Evolutionary conservation across 2,329 filamentous ascomycete species (phyloP), one percentile per base, ranked within the genome.

Genomic region (Paraconiothyrium brasiliense): DNA sequence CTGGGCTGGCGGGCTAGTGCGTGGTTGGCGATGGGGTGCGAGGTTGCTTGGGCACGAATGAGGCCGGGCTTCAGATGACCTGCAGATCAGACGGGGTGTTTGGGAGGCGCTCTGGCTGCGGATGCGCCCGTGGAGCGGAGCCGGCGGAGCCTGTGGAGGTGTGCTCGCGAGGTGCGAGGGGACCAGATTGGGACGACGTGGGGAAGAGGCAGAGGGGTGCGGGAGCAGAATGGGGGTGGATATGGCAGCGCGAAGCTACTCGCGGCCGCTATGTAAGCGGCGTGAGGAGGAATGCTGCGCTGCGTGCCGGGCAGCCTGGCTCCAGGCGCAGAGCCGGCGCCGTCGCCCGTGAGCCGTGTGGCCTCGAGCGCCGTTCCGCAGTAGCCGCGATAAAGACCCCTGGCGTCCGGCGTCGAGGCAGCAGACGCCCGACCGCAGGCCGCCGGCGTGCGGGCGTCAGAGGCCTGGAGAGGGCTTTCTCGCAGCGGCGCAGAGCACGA

Each of bases 321-420:
- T 48, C 11, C 24, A 30, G 20, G 2, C 6, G 27, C 35, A 37
- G 3, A 11, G 49, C 10, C 49, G 49, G 49, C 49, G 49, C 49
- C 49, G 34, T 51, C 49, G 49, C 49, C 49, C 49, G 49, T 22
- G 39, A 30, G 51, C 27, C 43, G 20, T 27, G 41, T 27, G 47
- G 11, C 27, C 44, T 35, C 11, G 16, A 47, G 52, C 54, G 62
- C 60, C 65, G 66, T 71, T 39, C 71, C 73, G 73, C 73, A 66
- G 69, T 66, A 74, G 72, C 73, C 73, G 71, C 72, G 72, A 73
- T 69, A 71, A 68, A 47, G 43, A 37, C 35, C 51, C 48, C 51
- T 47, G 16, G 55, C 39, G 20, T 9, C 24, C n/a, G 16, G 24
- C 49, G 16, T 56, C 41, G 30, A 44, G 54, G 37, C 32, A 37